Conservation (phyloP, 1,284 basidiomycete genomes). For the Cryptococcus deneoformans region DNA sequence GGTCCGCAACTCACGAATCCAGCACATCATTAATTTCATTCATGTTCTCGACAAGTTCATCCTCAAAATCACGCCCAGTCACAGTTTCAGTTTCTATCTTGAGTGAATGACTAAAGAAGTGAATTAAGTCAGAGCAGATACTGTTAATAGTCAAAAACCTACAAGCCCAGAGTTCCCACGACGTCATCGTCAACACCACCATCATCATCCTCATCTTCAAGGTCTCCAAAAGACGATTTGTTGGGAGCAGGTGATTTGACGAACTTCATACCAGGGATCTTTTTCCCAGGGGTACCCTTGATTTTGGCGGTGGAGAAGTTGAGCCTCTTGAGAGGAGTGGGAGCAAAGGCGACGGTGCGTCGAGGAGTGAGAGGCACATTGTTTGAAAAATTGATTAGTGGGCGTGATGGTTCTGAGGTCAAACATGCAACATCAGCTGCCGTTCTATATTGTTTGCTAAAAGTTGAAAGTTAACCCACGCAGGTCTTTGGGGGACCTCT, state of each 20-base stretch:
- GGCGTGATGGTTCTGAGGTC: not conserved
- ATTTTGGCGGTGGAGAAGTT: not conserved
- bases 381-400: not conserved
- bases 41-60: conserved; percentile 1
- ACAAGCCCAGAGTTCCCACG: conserved; percentile 1
- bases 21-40: conserved; percentile 5
- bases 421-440: no score
- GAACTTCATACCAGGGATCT: conserved; percentile 1
- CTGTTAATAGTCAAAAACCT: not conserved
- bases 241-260: not conserved
- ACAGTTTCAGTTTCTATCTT: not conserved
- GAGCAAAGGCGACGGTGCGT: conserved; percentile 7
- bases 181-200: not conserved
- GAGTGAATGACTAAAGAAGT: not conserved
- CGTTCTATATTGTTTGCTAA: not conserved
- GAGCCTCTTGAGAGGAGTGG: conserved; percentile 9
- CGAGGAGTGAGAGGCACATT: conserved; percentile 7
- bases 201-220: not conserved
- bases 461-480: not conserved
- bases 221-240: not conserved
- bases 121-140: not conserved
- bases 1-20: conserved; percentile 1
- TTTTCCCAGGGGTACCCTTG: conserved; percentile 4
- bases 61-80: not conserved
- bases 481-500: not conserved